Evolutionary conservation across 2,329 filamentous ascomycete genomes (phyloP), one percentile per base, ranked within the genome.

Genomic region (Pyricularia pennisetigena): DNA sequence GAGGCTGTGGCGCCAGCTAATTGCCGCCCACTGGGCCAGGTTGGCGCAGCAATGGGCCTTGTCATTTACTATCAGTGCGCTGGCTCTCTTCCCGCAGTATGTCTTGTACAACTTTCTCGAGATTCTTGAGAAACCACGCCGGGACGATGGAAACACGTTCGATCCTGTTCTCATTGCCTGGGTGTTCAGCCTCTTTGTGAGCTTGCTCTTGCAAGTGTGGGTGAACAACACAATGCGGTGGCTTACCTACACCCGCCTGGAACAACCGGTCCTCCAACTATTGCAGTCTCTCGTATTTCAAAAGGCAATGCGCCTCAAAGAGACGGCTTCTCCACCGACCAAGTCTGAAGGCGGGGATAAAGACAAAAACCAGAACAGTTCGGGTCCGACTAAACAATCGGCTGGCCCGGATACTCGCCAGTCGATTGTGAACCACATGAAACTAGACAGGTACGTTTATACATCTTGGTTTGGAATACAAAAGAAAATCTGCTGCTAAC

Each of bases 371-470:
- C 64, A 54, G 64, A 57, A 41, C 23, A 49, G 41, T 9, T 54
- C 41, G 20, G 41, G 41, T 7, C n/a, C 41, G 20, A 54, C 68
- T 30, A 62, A 69, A 12, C 69, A 72, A 70, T 16, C 16, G 26
- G 67, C 41, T 69, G 72, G 65, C 67, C 70, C 26, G 4, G 74
- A 76, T 41, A 72, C 74, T 12, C 74, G 76, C 12, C 76, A 78
- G 68, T 76, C 75, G 2, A 75, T 78, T 26, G 74, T 78, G 63
- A 77, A 78, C 69, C 76, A 77, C 70, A 77, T 78, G 74, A 78
- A 78, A 67, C 71, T 78, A 30, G 76, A 78, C 68, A 75, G 74
- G 72, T 76, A 71, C 49, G 71, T 49, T n/a, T 41, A 5, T 16
- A 14, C 32, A 41, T 41, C 8, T 29, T 24, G 1, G 30, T 24